phyloP scores from a whole-genome alignment of 768 basidiomycete genomes.

The Heimioporus sp. region DNA sequence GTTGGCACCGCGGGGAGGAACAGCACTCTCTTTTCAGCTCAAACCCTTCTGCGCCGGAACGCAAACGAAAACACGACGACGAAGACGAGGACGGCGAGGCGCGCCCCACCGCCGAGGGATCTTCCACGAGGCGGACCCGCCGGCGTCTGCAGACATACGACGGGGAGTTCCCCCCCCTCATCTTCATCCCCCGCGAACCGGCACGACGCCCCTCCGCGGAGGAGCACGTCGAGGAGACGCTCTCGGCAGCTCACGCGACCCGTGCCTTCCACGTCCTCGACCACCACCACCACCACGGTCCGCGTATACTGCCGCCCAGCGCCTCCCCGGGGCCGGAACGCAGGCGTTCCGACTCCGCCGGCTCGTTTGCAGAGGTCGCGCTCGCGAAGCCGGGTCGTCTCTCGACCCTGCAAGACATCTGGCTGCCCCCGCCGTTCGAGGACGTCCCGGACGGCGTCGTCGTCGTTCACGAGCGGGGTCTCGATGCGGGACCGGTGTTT shows the following conservation, averaged over 20 bases:
- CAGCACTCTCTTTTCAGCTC: background rate
- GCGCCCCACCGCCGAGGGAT: no score
- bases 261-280: background rate
- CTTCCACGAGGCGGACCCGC: conserved; percentile 7
- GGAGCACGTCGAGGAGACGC: conserved; percentile 7
- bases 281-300: background rate
- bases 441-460: background rate
- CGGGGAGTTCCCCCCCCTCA: conserved; percentile 23
- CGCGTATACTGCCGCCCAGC: conserved; percentile 1
- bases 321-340: conserved; percentile 4
- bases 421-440: conserved; percentile 21
- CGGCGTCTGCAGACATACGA: conserved; percentile 6
- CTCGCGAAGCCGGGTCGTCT: conserved; percentile 12
- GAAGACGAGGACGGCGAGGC: background rate
- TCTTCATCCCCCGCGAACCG: conserved; percentile 13
- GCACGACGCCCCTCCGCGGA: background rate
- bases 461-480: conserved; percentile 16
- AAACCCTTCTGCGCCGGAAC: background rate
- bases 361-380: conserved; percentile 19
- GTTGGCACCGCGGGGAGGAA: no score
- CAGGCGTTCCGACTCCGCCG: conserved; percentile 8
- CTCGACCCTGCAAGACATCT: conserved; percentile 14
- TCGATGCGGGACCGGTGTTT: conserved; percentile 13
- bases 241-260: background rate
- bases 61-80: conserved; percentile 18